These are phyloP conservation scores for Scheffersomyces lignicola DNA, from an alignment of 1,139 yeast genomes.

Conservation along the genomic window DNA sequence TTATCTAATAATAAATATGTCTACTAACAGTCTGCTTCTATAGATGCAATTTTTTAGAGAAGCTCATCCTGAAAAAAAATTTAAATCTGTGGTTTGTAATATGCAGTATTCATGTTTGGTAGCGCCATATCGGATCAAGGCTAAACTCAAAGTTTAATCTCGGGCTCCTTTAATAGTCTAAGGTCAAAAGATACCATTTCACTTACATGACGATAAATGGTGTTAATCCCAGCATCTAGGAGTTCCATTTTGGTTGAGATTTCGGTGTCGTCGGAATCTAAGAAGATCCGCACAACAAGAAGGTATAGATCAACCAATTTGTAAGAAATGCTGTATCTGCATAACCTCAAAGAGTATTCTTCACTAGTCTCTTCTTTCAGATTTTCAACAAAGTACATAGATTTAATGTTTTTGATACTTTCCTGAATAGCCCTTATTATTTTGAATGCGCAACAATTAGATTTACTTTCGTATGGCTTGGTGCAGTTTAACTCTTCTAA, in stretches of 20 bases:
- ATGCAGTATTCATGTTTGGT: constrained; percentile 2
- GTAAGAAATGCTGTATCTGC: not conserved
- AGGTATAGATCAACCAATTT: constrained; percentile 11
- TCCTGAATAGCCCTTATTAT: constrained; percentile 5
- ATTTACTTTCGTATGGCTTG: constrained; percentile 9
- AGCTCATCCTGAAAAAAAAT: constrained; percentile 3
- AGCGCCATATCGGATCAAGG: no score
- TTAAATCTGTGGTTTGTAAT: not conserved
- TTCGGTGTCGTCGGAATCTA: constrained; percentile 9
- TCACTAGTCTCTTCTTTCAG: not conserved
- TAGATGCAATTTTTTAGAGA: constrained; percentile 1
- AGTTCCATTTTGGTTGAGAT: constrained; percentile 13
- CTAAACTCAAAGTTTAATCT: no score
- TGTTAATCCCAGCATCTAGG: constrained; percentile 9
- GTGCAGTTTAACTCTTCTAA: constrained; percentile 8
- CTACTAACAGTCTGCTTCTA: no score
- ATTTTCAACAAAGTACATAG: not conserved
- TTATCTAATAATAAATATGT: no score
- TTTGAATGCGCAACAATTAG: constrained; percentile 9
- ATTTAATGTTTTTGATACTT: not conserved
- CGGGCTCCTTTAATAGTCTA: no score
- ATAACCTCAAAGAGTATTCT: not conserved
- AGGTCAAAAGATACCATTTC: constrained; percentile 8
- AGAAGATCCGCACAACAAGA: constrained; percentile 9
- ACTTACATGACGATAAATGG: constrained; percentile 7